A percentile compares a stretch with the other conserved stretches of the same genome.
phyloP scores from a whole-genome alignment of 352 stramenopile genomes.

The Phytophthora podocarpi region DNA sequence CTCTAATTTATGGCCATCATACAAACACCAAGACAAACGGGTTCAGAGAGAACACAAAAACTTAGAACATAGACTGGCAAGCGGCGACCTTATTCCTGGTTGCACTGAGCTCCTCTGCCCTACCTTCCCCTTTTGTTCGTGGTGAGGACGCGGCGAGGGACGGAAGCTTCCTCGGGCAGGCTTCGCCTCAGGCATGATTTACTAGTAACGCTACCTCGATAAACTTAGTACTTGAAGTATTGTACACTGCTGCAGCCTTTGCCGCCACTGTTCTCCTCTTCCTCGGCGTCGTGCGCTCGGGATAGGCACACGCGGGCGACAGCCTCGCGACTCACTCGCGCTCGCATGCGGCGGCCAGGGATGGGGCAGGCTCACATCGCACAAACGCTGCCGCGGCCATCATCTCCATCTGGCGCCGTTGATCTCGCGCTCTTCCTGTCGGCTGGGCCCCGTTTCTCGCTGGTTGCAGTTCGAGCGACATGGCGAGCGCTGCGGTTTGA shows the following conservation, averaged over 20 bases:
- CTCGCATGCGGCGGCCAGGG: constrained; percentile 22
- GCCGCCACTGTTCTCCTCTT: constrained; percentile 3
- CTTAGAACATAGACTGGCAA: constrained; percentile 18
- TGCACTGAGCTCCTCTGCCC: not conserved
- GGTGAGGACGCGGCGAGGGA: constrained; percentile 12
- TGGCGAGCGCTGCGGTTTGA: not conserved
- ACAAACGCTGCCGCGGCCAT: constrained; percentile 17
- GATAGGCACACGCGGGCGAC: constrained; percentile 36
- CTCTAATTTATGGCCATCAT: constrained; percentile 19
- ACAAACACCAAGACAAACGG: constrained; percentile 29
- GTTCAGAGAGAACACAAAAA: constrained; percentile 16
- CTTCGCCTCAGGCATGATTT: constrained; percentile 3
- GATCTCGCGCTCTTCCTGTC: not conserved
- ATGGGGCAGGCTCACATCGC: constrained; percentile 27
- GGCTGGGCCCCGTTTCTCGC: constrained; percentile 29
- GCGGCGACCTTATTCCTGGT: constrained; percentile 38
- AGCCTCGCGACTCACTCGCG: constrained; percentile 15
- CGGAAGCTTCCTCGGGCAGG: constrained; percentile 25
- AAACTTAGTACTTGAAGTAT: too few relatives aligned
- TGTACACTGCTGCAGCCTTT: not conserved
- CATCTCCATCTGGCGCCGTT: constrained; percentile 18
- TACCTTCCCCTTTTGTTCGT: constrained; percentile 13
- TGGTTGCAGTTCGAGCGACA: constrained; percentile 28
- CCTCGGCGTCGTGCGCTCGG: not conserved
- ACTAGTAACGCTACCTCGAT: not conserved